A percentile compares a stretch with the other conserved stretches of the same genome.
phyloP scores from a whole-genome alignment of 768 basidiomycete species.

The Naganishia kalamii region DNA sequence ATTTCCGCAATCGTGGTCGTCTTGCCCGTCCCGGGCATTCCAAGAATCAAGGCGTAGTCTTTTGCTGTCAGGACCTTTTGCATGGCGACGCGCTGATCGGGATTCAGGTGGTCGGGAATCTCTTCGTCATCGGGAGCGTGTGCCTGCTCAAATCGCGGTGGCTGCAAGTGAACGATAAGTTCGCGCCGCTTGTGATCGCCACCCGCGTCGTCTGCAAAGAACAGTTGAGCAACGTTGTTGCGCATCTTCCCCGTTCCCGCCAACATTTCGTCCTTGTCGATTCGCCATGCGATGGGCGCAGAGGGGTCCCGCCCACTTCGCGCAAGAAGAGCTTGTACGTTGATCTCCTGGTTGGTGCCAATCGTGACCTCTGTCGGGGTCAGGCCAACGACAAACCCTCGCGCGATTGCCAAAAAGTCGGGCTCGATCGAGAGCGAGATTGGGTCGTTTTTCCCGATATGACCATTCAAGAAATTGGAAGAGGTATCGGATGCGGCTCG shows the following conservation, averaged over 20 bases:
- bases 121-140: slow-evolving; percentile 29
- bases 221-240: slow-evolving; percentile 81
- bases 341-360: slow-evolving; percentile 76
- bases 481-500: slow-evolving; percentile 21
- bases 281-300: slow-evolving; percentile 57
- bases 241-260: slow-evolving; percentile 81
- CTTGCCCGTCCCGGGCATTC: slow-evolving; percentile 99
- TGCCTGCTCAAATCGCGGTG: slow-evolving; percentile 58
- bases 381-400: slow-evolving; percentile 75
- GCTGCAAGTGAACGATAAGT: slow-evolving; percentile 72
- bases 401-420: slow-evolving; percentile 69
- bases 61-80: slow-evolving; percentile 65
- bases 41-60: slow-evolving; percentile 87
- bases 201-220: slow-evolving; percentile 61
- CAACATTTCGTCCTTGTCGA: slow-evolving; percentile 89
- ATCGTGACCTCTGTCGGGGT: slow-evolving; percentile 60
- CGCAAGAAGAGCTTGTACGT: slow-evolving; percentile 51
- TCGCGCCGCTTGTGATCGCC: slow-evolving; percentile 59
- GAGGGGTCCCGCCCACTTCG: slow-evolving; percentile 37
- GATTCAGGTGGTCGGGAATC: slow-evolving; percentile 56
- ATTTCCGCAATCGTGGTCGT: slow-evolving; percentile 88
- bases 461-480: slow-evolving; percentile 63
- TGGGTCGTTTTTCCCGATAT: slow-evolving; percentile 72
- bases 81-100: slow-evolving; percentile 66
- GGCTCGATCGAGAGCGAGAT: slow-evolving; percentile 83